Evolutionary conservation across 495 filamentous ascomycete genomes (phyloP), one percentile per base, ranked within the genome.

Genomic region (Friedmanniomyces simplex): DNA sequence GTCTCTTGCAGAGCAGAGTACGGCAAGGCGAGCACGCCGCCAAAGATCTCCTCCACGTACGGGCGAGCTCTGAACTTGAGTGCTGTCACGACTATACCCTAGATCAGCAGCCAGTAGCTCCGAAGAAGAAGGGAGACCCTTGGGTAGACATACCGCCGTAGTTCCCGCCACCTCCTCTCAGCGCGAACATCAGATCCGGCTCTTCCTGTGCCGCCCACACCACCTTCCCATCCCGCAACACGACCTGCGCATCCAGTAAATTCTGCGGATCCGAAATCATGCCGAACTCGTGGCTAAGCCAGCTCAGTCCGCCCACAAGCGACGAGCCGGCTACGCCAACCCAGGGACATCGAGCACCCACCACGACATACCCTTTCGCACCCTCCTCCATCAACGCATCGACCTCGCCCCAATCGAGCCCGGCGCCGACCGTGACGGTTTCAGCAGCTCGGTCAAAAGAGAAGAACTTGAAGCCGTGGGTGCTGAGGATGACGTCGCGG

Each of bases 171-270:
- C 61, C 63, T 20, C 67, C 67, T 34, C 68, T 50, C 4, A 68
- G 50, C 26, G 67, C 68, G 65, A 63, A 71, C 47, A 71, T 55
- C 36, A 69, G 56, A 20, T 69, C 67, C 14, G 65, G 63, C 51
- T 69, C 67, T 7, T 52, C 49, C 32, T 37, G 3, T n/a, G 55
- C 50, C 22, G 68, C 67, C 67, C 67, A 71, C 7, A 71, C n/a
- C 0, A 60, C 52, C 8, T 34, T n/a, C 0, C 68, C 67, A 50
- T 67, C 53, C 22, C 55, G 52, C 12, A 59, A 46, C 41, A 71
- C 66, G 34, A 71, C 41, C 36, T 71, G 67, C 18, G 57, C 60
- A 45, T 69, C 66, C 0, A 69, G 64, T 57, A 71, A 57, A 58
- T 68, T 69, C 48, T 68, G 58, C 18, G 68, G 67, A 51, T 71